Base-by-base conservation (phyloP, 768 basidiomycete genomes). In the Leccinum disarticulatum region DNA sequence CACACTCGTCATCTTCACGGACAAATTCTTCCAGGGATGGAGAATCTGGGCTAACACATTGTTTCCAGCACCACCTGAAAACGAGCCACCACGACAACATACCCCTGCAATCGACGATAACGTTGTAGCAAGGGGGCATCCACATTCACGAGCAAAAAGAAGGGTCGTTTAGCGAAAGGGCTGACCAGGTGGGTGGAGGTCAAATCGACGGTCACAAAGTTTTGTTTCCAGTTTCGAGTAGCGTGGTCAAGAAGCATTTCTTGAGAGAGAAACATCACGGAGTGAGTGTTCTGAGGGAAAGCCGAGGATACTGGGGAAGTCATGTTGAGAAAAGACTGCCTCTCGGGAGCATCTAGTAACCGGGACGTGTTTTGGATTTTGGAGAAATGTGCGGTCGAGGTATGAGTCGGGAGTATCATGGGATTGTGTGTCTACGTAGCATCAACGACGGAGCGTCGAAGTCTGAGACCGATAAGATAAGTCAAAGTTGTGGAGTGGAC, bases 151-250 rank as follows among this genome's bases (percentile, higher is more conserved):
- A 98, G 81, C 70, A 98, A 77, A 72, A 97, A 94, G 72, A 94
- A 98, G 0, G 97, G 97, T 17, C 97, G 79, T 68, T 87, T 94
- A 36, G 84, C 71, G 68, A 97, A 98, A 52, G 80, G 74, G 60
- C 83, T 82, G 36, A 98, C 77, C 15, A 85, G 74, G 3, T 79
- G 74, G 30, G 76, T 75, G 1, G 82, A 85, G 46, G 71, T 69
- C 22, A 95, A 72, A 69, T 92, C 89, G n/a, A 78, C 73, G 0
- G 95, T 96, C 31, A 98, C 93, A 66, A 88, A 93, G 67, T 91
- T 78, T 7, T 77, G 72, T 48, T 80, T 81, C 96, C 96, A 99
- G 63, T 90, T 81, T 61, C 77, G 80, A 1, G 97, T 98, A 17
- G 88, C 87, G 70, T 88, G 81, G 62, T 85, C 79, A 49, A 98